Conservation (phyloP, 257 asterid genomes). For the Solanum sejunctum region DNA sequence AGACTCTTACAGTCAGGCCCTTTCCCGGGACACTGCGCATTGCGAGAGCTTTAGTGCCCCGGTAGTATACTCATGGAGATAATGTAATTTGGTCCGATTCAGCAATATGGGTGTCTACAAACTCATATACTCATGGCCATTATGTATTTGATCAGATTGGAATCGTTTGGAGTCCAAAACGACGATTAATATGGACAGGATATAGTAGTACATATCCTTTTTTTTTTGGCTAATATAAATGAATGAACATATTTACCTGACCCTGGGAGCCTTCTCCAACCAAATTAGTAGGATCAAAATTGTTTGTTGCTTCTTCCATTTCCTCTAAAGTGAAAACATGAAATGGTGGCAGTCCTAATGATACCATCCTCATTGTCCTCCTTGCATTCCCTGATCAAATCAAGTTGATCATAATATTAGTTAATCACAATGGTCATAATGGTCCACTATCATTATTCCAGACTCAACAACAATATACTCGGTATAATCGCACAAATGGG, state of each 20-base stretch:
- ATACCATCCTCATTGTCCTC: conserved; percentile 65
- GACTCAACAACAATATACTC: background rate
- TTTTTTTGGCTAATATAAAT: background rate
- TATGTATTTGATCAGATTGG: background rate
- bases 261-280: conserved; percentile 79
- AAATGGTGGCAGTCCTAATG: conserved; percentile 83
- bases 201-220: background rate
- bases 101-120: background rate
- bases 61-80: no score
- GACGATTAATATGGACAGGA: background rate
- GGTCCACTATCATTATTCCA: background rate
- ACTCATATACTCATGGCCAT: background rate
- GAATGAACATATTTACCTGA: conserved; percentile 39
- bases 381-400: conserved; percentile 39
- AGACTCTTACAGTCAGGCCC: no score
- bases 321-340: conserved; percentile 84
- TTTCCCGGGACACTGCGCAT: no score
- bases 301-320: conserved; percentile 82
- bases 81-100: no score
- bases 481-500: background rate
- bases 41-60: no score
- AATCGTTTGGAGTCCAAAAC: background rate
- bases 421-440: background rate
- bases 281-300: conserved; percentile 68
- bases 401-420: background rate